Evolutionary conservation across 306 rosid species (phyloP).

Genomic region (Alnus rubra): DNA sequence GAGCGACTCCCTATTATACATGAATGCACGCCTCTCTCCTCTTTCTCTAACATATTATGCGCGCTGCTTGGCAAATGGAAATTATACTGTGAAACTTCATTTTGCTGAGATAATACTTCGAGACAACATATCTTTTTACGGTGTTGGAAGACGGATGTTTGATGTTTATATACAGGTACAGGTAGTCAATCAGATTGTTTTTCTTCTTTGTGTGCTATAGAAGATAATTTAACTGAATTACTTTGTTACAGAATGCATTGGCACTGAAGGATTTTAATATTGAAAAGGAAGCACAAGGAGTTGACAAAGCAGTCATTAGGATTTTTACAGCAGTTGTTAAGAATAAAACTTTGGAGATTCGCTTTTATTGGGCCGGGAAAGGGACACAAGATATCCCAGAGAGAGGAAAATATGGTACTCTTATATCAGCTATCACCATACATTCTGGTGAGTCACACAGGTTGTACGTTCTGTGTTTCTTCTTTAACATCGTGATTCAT

Average conservation of each 20-base stretch:
- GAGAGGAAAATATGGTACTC: constrained; percentile 60
- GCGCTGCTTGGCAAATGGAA: too few species aligned
- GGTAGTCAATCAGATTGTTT: background rate
- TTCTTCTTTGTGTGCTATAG: constrained; percentile 6
- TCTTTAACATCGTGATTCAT: background rate
- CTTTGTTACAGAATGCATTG: constrained; percentile 40
- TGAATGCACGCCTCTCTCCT: too few species aligned
- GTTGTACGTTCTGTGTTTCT: background rate
- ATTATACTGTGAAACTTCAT: too few species aligned
- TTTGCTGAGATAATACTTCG: too few species aligned
- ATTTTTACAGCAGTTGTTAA: constrained; percentile 38
- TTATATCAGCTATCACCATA: constrained; percentile 65
- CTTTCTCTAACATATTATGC: too few species aligned
- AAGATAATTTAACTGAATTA: constrained; percentile 21
- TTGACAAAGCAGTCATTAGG: constrained; percentile 40
- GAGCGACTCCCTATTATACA: too few species aligned
- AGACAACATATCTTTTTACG: too few species aligned
- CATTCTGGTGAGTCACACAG: constrained; percentile 45
- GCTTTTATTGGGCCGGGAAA: constrained; percentile 71
- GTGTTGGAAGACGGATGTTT: too few species aligned
- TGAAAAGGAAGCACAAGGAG: constrained; percentile 40
- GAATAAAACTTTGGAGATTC: constrained; percentile 44
- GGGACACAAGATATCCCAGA: constrained; percentile 57
- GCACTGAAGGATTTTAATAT: constrained; percentile 53
- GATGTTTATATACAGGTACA: too few species aligned